phyloP scores from a whole-genome alignment of 2,329 filamentous ascomycete genomes.

The Blastomyces percursus region DNA sequence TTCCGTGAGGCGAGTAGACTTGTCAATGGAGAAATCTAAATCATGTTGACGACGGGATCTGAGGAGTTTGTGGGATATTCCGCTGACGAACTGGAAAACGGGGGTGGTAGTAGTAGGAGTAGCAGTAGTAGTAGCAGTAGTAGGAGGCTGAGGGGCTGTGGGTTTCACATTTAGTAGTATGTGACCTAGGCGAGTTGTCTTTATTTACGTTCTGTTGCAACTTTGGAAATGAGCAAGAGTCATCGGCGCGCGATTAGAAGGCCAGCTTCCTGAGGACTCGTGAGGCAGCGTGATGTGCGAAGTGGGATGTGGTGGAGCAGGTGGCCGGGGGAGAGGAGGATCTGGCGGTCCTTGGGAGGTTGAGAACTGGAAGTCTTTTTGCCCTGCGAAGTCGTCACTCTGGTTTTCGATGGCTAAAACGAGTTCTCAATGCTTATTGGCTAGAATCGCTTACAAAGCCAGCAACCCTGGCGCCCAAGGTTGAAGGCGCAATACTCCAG shows the following conservation, averaged over 20 bases:
- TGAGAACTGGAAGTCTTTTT: too few species aligned
- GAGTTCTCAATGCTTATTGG: neutral
- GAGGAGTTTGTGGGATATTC: neutral
- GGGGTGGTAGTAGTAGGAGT: too few species aligned
- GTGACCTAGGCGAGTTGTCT: neutral
- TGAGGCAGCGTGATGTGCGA: neutral
- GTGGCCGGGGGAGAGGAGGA: neutral
- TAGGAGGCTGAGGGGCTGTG: neutral
- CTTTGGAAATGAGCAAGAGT: neutral
- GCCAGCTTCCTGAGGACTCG: neutral
- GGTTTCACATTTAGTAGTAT: neutral
- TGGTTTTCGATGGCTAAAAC: neutral
- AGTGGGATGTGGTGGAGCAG: neutral
- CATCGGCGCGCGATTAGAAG: slow-evolving; percentile 3
- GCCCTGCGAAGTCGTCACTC: too few species aligned
- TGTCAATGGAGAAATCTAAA: neutral
- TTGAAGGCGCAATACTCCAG: too few species aligned
- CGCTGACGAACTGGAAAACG: neutral
- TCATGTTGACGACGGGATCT: neutral
- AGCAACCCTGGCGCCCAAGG: too few species aligned
- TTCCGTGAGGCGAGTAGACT: neutral
- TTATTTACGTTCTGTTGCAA: neutral
- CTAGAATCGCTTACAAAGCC: neutral
- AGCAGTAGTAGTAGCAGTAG: too few species aligned
- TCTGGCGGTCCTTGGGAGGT: neutral